phyloP scores from a whole-genome alignment of 495 filamentous ascomycete species.

The Penicillium lagena region DNA sequence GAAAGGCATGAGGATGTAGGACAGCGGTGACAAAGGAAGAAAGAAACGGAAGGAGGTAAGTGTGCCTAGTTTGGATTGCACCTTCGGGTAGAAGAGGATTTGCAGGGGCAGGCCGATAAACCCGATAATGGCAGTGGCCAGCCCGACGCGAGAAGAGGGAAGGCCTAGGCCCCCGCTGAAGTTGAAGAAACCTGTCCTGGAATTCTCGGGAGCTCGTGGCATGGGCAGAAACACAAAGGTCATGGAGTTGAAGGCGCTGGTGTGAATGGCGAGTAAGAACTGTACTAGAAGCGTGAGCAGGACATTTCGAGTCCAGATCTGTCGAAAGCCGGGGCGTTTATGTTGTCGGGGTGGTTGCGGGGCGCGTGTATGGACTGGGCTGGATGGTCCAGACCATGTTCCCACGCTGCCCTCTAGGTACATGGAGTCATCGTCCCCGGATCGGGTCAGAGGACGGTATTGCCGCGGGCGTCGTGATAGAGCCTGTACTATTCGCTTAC shows the following conservation, averaged over 20 bases:
- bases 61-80: slow-evolving; percentile 57
- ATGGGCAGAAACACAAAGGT: slow-evolving; percentile 68
- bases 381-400: slow-evolving; percentile 22
- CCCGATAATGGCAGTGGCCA: slow-evolving; percentile 64
- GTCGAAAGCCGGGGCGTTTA: slow-evolving; percentile 43
- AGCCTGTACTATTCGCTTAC: slow-evolving; percentile 29
- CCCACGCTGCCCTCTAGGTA: slow-evolving; percentile 23
- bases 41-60: slow-evolving; percentile 52
- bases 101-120: slow-evolving; percentile 63
- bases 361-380: slow-evolving; percentile 12
- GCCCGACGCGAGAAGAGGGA: slow-evolving; percentile 58
- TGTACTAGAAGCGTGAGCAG: slow-evolving; percentile 56
- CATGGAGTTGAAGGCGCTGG: slow-evolving; percentile 67
- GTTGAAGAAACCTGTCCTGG: slow-evolving; percentile 46
- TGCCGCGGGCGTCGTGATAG: slow-evolving; percentile 21
- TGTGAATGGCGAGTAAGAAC: slow-evolving; percentile 65
- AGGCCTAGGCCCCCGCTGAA: slow-evolving; percentile 72
- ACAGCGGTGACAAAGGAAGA: slow-evolving; percentile 56
- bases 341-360: slow-evolving; percentile 7
- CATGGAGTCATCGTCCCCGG: slow-evolving; percentile 24
- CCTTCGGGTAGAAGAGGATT: slow-evolving; percentile 60
- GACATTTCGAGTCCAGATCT: slow-evolving; percentile 59
- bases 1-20: slow-evolving; percentile 63
- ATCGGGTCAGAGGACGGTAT: slow-evolving; percentile 22
- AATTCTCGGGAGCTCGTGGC: slow-evolving; percentile 45